Evolutionary conservation across 371 early-diverging fungal species (phyloP).

Genomic region (Mortierella sp.): DNA sequence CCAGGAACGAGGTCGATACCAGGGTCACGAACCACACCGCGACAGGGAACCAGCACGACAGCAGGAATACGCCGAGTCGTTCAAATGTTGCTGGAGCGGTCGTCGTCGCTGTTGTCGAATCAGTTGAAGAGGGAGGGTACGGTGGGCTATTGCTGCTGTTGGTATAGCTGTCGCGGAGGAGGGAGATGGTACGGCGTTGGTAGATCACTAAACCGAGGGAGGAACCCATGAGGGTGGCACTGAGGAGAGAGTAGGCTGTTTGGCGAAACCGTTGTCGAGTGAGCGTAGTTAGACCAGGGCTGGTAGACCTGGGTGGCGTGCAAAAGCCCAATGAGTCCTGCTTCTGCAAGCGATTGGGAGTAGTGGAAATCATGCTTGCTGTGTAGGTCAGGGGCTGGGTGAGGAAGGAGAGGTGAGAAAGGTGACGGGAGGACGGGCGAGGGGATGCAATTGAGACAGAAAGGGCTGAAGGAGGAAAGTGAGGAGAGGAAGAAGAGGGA

Average conservation of each 20-base stretch:
- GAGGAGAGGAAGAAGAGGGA: background rate
- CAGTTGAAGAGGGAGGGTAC: background rate
- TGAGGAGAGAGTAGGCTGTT: conserved; percentile 28
- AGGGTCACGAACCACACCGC: conserved; percentile 26
- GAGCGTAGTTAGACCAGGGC: background rate
- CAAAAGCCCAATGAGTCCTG: background rate
- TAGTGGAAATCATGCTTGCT: background rate
- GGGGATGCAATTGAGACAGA: background rate
- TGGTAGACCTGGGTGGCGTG: background rate
- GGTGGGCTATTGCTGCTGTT: background rate
- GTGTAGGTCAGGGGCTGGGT: background rate
- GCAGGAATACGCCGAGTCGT: background rate
- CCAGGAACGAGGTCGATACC: conserved; percentile 12
- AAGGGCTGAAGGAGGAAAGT: background rate
- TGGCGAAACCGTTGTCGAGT: conserved; percentile 15
- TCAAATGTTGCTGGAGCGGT: background rate
- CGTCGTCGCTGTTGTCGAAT: background rate
- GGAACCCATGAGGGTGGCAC: conserved; percentile 42
- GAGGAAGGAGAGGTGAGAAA: background rate
- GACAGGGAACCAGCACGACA: conserved; percentile 27
- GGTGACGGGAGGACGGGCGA: background rate
- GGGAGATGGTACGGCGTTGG: conserved; percentile 24
- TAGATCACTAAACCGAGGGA: conserved; percentile 34
- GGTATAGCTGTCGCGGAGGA: conserved; percentile 3
- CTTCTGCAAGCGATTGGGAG: background rate